Percentiles rank a stretch among this genome's conserved stretches.
Conservation (phyloP, 257 asterid species). For the Solanum arcanum region DNA sequence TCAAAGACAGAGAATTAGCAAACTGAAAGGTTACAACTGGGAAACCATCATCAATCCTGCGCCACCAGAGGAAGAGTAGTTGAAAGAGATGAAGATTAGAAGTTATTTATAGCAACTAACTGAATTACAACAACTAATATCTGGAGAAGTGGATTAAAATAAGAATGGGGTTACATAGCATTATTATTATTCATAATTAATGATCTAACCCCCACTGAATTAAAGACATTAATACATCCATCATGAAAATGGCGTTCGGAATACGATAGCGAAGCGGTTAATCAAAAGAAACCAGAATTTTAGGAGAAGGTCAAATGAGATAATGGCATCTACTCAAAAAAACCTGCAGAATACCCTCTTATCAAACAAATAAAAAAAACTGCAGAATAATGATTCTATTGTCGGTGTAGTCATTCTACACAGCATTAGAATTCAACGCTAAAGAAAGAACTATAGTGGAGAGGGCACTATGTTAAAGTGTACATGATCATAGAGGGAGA, state of each 20-base stretch:
- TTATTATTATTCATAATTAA: background rate
- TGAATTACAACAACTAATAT: background rate
- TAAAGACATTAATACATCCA: background rate
- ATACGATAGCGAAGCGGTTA: background rate
- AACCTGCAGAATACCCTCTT: background rate
- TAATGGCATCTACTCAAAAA: background rate
- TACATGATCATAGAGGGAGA: background rate
- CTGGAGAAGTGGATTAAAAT: background rate
- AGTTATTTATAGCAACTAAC: background rate
- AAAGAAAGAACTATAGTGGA: background rate
- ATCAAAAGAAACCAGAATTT: background rate
- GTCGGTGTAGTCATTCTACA: background rate
- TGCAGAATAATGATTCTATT: background rate
- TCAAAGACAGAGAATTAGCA: conserved; percentile 27
- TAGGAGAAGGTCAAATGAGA: background rate
- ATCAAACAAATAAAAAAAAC: background rate
- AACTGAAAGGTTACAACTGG: conserved; percentile 50
- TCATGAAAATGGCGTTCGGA: background rate
- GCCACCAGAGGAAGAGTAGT: background rate
- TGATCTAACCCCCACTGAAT: background rate
- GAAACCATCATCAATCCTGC: conserved; percentile 60
- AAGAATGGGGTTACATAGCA: background rate
- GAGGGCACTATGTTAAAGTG: background rate
- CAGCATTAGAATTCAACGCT: background rate
- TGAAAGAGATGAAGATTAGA: background rate